These are phyloP conservation scores for Flaveria robusta DNA, from an alignment of 129 eudicot genomes.

Conservation along the genomic window DNA sequence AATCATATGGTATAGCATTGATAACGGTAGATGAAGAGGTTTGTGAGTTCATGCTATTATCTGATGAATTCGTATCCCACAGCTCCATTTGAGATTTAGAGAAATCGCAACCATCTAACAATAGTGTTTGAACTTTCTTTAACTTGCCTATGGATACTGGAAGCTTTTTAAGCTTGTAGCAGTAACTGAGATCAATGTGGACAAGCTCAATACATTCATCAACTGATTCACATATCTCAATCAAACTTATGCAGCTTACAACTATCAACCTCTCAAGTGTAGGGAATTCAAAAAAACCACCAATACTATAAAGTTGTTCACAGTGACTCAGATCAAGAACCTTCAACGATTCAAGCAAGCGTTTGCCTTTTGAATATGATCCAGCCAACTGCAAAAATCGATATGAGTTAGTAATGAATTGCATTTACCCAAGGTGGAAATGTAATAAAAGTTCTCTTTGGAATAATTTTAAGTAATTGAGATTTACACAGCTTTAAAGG, in stretches of 20 bases:
- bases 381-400: background rate
- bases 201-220: conserved; percentile 13
- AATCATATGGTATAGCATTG: background rate
- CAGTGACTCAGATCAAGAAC: conserved; percentile 20
- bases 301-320: background rate
- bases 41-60: background rate
- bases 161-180: background rate
- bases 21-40: conserved; percentile 6
- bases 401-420: background rate
- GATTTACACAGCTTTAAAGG: background rate
- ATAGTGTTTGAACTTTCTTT: conserved; percentile 11
- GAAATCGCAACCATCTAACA: background rate
- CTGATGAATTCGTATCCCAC: background rate
- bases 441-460: background rate
- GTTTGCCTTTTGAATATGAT: conserved; percentile 6
- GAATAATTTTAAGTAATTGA: background rate
- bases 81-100: background rate
- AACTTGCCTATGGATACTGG: background rate
- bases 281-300: conserved; percentile 11
- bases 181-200: background rate
- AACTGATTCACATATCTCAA: conserved; percentile 10
- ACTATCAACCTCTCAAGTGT: conserved; percentile 9
- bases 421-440: background rate
- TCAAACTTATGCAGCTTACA: background rate
- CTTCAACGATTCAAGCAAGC: conserved; percentile 21